Conservation (phyloP, 2,329 filamentous ascomycete genomes). For the Fusarium sp. region DNA sequence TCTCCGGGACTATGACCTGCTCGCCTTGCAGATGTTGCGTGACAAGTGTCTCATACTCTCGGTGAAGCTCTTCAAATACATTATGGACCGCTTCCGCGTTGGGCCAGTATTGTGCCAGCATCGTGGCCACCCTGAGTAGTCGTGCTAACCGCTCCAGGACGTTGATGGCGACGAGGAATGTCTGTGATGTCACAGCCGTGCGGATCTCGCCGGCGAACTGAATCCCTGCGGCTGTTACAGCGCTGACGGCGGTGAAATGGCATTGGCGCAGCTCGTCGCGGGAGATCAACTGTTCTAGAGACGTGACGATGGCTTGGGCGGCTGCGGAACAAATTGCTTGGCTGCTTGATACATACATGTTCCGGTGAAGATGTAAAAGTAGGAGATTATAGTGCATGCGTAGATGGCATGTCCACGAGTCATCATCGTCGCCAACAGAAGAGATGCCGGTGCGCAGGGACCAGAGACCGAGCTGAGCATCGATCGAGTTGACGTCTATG, state of each 20-base stretch:
- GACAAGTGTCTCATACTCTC: conserved; percentile 44
- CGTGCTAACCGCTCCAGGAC: conserved; percentile 40
- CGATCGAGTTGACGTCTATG: conserved; percentile 41
- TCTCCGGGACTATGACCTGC: conserved; percentile 45
- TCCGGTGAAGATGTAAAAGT: conserved; percentile 43
- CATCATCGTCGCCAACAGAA: conserved; percentile 41
- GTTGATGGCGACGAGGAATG: conserved; percentile 43
- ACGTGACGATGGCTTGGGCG: conserved; percentile 44
- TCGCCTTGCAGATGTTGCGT: conserved; percentile 45
- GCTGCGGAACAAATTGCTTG: conserved; percentile 46
- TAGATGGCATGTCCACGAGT: conserved; percentile 42
- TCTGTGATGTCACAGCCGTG: conserved; percentile 32
- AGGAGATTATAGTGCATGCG: conserved; percentile 48
- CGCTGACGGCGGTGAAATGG: conserved; percentile 47
- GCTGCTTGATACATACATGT: conserved; percentile 36
- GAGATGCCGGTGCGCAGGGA: conserved; percentile 46
- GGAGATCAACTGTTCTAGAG: conserved; percentile 39
- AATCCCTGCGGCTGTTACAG: conserved; percentile 44
- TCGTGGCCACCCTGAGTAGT: conserved; percentile 31
- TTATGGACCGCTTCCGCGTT: conserved; percentile 48
- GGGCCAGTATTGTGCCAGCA: conserved; percentile 42
- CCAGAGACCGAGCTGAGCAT: conserved; percentile 45
- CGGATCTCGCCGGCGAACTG: conserved; percentile 47
- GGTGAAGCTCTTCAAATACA: conserved; percentile 46
- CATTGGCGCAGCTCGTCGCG: conserved; percentile 43